Conservation (phyloP, 2,329 filamentous ascomycete species). For the Neonectria faginata region DNA sequence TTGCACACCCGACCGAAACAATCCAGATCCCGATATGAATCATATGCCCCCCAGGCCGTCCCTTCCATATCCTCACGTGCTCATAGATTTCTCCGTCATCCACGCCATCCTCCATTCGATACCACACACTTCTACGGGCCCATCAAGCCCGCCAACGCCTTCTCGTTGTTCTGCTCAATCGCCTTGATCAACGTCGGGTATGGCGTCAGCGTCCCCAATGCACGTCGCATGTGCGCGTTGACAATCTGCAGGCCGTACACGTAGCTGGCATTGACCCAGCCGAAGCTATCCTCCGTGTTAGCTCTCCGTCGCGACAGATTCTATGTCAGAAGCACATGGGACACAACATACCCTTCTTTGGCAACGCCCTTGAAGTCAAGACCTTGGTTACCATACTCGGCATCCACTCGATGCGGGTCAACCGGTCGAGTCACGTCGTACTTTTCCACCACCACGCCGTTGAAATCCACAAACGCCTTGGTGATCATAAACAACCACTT, state of each 20-base stretch:
- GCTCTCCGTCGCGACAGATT: constrained; percentile 27
- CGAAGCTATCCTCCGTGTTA: constrained; percentile 74
- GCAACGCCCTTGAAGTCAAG: constrained; percentile 95
- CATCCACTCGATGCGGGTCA: constrained; percentile 93
- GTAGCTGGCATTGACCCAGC: constrained; percentile 99
- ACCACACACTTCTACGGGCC: constrained; percentile 31
- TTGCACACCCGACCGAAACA: constrained; percentile 5
- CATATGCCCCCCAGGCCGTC: background rate
- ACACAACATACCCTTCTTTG: constrained; percentile 80
- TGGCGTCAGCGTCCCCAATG: constrained; percentile 86
- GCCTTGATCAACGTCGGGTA: constrained; percentile 86
- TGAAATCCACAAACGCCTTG: constrained; percentile 98
- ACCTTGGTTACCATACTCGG: constrained; percentile 98
- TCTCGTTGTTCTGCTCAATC: constrained; percentile 65
- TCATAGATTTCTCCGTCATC: background rate
- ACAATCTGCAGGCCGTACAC: constrained; percentile 92
- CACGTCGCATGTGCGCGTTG: constrained; percentile 88
- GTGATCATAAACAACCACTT: constrained; percentile 99
- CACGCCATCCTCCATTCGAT: background rate
- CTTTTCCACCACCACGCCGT: constrained; percentile 98
- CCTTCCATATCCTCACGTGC: background rate
- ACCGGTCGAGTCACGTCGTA: constrained; percentile 94
- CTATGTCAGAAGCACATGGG: background rate
- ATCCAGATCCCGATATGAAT: constrained; percentile 3
- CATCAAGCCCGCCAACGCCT: constrained; percentile 60